Percentiles rank a stretch among this genome's conserved stretches.
Conservation (phyloP, 352 stramenopile genomes). For the Phytophthora crassamura region DNA sequence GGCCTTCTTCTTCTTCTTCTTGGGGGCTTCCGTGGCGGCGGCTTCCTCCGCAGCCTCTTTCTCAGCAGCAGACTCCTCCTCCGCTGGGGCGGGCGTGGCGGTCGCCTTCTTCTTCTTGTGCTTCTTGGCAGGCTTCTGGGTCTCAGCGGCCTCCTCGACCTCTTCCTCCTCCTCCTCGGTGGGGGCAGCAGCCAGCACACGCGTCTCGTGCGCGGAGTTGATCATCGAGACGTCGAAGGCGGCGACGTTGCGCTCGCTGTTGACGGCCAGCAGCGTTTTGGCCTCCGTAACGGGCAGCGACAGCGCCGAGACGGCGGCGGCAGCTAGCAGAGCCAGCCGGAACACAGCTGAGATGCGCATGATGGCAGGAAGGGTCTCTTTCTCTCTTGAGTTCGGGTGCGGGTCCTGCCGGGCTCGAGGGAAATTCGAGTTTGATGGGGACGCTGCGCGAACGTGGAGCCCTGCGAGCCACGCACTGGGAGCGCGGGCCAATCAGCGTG, state of each 20-base stretch:
- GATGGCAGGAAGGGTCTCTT: constrained; percentile 9
- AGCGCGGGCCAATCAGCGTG: constrained; percentile 39
- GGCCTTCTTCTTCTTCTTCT: constrained; percentile 10
- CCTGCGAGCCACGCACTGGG: constrained; percentile 24
- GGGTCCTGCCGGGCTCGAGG: constrained; percentile 42
- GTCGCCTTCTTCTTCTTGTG: constrained; percentile 42
- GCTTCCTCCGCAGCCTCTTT: constrained; percentile 10
- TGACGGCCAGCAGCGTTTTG: constrained; percentile 24
- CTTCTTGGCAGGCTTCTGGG: constrained; percentile 45
- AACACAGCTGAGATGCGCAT: constrained; percentile 71
- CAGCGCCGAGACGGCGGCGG: constrained; percentile 51
- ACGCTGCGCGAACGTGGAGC: constrained; percentile 37
- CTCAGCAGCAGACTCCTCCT: neutral
- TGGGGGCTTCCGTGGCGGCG: neutral
- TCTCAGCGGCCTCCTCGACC: constrained; percentile 6
- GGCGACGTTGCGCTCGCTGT: constrained; percentile 24
- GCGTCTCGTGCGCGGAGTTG: constrained; percentile 35
- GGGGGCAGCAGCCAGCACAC: constrained; percentile 34
- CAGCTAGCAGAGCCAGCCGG: constrained; percentile 57
- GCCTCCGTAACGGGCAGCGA: constrained; percentile 32
- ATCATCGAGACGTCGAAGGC: constrained; percentile 36
- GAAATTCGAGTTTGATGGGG: constrained; percentile 69
- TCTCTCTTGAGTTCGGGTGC: constrained; percentile 12
- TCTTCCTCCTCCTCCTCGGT: constrained; percentile 32
- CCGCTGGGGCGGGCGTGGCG: constrained; percentile 2